These are phyloP conservation scores for Annulohypoxylon nitens DNA, from an alignment of 495 filamentous ascomycete genomes.

Conservation along the genomic window DNA sequence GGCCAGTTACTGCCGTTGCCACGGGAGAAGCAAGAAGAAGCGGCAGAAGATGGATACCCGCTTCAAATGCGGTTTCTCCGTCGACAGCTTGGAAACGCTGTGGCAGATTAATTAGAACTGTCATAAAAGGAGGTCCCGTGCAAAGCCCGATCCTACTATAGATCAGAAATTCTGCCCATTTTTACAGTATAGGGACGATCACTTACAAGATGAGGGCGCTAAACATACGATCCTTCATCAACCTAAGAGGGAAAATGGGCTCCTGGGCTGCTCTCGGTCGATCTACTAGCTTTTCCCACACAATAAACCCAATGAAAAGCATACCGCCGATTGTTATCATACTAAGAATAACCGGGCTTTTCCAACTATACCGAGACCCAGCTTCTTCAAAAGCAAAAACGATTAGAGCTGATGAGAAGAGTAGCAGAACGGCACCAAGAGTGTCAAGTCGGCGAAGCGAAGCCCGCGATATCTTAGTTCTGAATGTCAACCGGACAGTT, in stretches of 20 bases:
- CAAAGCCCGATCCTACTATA: slow-evolving; percentile 42
- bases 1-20: slow-evolving; percentile 54
- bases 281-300: slow-evolving; percentile 49
- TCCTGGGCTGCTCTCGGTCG: slow-evolving; percentile 34
- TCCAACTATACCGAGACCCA: slow-evolving; percentile 47
- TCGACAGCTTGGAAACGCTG: slow-evolving; percentile 50
- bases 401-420: slow-evolving; percentile 46
- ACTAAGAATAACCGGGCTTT: slow-evolving; percentile 41
- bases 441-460: slow-evolving; percentile 45
- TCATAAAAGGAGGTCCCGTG: slow-evolving; percentile 51
- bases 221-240: slow-evolving; percentile 48
- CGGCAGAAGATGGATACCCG: slow-evolving; percentile 56
- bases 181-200: not conserved
- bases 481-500: slow-evolving; percentile 30
- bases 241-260: slow-evolving; percentile 50
- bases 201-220: slow-evolving; percentile 42
- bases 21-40: slow-evolving; percentile 56
- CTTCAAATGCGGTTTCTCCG: slow-evolving; percentile 40
- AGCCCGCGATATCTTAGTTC: slow-evolving; percentile 20
- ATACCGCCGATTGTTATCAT: slow-evolving; percentile 42
- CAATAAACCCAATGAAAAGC: slow-evolving; percentile 43
- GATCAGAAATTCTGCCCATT: not conserved
- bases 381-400: slow-evolving; percentile 53
- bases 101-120: slow-evolving; percentile 48
- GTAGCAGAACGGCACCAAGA: slow-evolving; percentile 41